These are phyloP conservation scores for Cyclotella choctawhatcheeana DNA, from an alignment of 108 stramenopile genomes.

Conservation along the genomic window DNA sequence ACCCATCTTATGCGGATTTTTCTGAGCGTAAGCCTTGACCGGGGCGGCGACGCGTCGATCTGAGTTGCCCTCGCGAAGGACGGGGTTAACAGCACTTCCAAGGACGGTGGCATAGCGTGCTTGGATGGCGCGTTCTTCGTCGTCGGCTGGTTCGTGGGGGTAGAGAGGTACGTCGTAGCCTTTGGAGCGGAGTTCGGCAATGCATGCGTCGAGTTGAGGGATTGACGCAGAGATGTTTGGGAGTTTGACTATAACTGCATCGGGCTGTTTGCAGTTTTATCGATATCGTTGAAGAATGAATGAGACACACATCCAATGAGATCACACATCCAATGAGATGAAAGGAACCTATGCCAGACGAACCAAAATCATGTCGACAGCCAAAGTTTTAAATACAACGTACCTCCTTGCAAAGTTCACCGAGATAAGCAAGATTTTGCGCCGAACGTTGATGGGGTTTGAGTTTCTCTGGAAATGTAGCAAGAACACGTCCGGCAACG, in stretches of 20 bases:
- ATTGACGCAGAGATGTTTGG: constrained; percentile 86
- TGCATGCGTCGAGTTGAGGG: constrained; percentile 90
- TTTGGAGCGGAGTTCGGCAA: constrained; percentile 87
- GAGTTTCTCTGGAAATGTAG: constrained; percentile 84
- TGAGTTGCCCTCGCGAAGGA: constrained; percentile 92
- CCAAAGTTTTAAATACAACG: neutral
- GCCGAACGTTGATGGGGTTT: constrained; percentile 82
- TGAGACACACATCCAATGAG: too few species aligned
- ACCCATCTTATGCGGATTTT: constrained; percentile 95
- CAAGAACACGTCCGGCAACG: constrained; percentile 84
- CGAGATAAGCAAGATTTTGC: constrained; percentile 86
- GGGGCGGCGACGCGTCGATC: constrained; percentile 92
- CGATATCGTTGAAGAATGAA: neutral
- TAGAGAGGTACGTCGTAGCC: constrained; percentile 94
- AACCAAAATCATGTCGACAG: neutral
- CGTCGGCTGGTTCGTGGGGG: constrained; percentile 76
- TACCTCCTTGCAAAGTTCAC: constrained; percentile 77
- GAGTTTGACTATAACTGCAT: constrained; percentile 83
- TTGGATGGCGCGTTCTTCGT: constrained; percentile 73
- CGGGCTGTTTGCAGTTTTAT: constrained; percentile 61
- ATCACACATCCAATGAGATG: neutral
- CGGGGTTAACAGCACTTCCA: constrained; percentile 93
- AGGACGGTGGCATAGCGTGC: constrained; percentile 77
- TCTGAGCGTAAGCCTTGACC: constrained; percentile 93
- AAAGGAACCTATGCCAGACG: neutral